Percentiles rank a stretch among this genome's conserved stretches.
Evolutionary conservation across 192 early-diverging fungal species (phyloP).

Genomic region (Rhizophlyctis rosea): DNA sequence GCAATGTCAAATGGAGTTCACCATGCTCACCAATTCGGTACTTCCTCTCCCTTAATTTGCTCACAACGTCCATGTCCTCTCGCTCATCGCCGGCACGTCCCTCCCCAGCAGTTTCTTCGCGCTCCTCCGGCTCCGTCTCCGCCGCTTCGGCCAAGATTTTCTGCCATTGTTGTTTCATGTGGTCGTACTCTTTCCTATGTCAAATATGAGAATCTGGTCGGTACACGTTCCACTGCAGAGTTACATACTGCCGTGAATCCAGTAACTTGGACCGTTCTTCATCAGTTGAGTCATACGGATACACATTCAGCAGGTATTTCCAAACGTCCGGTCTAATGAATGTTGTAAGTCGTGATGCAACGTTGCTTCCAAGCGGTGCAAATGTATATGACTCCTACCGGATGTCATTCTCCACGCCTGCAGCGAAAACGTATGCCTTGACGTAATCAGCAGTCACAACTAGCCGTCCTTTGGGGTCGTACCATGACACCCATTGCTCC

Average conservation of each 20-base stretch:
- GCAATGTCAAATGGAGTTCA: neutral
- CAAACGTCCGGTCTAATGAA: constrained; percentile 83
- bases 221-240: neutral
- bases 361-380: no score
- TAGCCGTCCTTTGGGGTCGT: constrained; percentile 37
- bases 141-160: constrained; percentile 37
- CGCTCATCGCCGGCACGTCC: constrained; percentile 47
- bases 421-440: constrained; percentile 32
- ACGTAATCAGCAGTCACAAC: constrained; percentile 29
- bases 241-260: constrained; percentile 36
- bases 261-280: constrained; percentile 61
- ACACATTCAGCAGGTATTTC: constrained; percentile 84
- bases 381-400: no score
- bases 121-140: constrained; percentile 10
- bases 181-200: constrained; percentile 29
- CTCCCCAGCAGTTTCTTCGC: neutral
- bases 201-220: neutral
- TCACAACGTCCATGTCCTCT: constrained; percentile 50
- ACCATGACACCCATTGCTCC: constrained; percentile 42
- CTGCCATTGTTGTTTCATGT: constrained; percentile 45
- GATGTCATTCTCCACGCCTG: constrained; percentile 76
- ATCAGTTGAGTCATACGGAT: constrained; percentile 78
- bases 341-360: no score
- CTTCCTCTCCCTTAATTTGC: constrained; percentile 50
- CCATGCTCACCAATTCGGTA: constrained; percentile 43